A percentile compares a stretch with the other conserved stretches of the same genome.
Evolutionary conservation across 768 basidiomycete species (phyloP).

Genomic region (Lactarius vividus): DNA sequence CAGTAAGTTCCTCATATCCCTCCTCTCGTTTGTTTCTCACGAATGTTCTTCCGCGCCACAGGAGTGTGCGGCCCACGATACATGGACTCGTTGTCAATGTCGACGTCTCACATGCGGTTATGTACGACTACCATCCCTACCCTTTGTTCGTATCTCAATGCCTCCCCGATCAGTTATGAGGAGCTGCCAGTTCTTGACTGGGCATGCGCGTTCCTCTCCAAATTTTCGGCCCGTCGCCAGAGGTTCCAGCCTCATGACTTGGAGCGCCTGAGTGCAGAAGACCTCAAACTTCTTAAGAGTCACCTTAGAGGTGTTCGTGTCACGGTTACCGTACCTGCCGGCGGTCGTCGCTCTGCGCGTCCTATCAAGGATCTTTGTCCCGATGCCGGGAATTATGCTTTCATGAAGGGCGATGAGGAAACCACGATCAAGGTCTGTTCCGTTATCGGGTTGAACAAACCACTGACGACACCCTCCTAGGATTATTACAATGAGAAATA

Average conservation of each 20-base stretch:
- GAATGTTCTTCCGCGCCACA: constrained; percentile 1
- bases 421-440: constrained; percentile 19
- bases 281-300: constrained; percentile 16
- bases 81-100: constrained; percentile 24
- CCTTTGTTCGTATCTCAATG: not conserved
- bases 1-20: constrained; percentile 8
- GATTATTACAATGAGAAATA: constrained; percentile 21
- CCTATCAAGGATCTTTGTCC: constrained; percentile 22
- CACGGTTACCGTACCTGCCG: constrained; percentile 15
- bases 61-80: constrained; percentile 24
- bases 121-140: constrained; percentile 8
- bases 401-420: constrained; percentile 19
- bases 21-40: not conserved
- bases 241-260: constrained; percentile 9
- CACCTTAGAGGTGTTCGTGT: constrained; percentile 19
- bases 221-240: constrained; percentile 3
- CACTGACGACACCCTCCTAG: constrained; percentile 1
- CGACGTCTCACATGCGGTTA: constrained; percentile 20
- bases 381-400: constrained; percentile 12
- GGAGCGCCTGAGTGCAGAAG: constrained; percentile 2
- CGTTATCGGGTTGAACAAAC: not conserved
- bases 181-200: constrained; percentile 25
- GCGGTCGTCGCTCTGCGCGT: constrained; percentile 11
- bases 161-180: constrained; percentile 11
- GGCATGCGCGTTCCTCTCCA: constrained; percentile 19